Evolutionary conservation across 345 rosid species (phyloP).

Genomic region (Atalantia buxifolia): DNA sequence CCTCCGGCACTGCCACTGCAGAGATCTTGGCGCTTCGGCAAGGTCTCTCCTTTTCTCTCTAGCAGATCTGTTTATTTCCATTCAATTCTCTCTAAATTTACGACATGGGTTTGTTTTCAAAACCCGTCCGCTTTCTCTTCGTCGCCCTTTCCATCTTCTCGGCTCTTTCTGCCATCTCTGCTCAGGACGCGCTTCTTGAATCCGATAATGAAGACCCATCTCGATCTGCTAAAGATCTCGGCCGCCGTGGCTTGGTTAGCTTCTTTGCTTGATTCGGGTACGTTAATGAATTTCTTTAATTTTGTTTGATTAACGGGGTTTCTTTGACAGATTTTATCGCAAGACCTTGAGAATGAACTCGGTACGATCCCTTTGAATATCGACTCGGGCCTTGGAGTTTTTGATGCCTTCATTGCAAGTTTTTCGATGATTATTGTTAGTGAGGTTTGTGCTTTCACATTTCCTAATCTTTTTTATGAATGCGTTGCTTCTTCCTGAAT

Average conservation of each 20-base stretch:
- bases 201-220: constrained; percentile 47
- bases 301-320: neutral
- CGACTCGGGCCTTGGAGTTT: constrained; percentile 74
- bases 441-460: constrained; percentile 56
- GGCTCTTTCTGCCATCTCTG: neutral
- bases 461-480: neutral
- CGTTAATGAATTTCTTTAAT: too few species aligned
- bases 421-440: constrained; percentile 93
- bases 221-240: constrained; percentile 57
- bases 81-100: neutral
- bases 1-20: neutral
- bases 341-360: constrained; percentile 34
- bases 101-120: neutral
- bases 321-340: constrained; percentile 41
- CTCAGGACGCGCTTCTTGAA: constrained; percentile 44
- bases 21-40: neutral
- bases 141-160: neutral
- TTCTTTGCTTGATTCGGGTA: neutral
- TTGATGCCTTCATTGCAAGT: constrained; percentile 92
- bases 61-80: neutral
- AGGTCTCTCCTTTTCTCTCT: neutral
- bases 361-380: constrained; percentile 37
- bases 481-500: neutral
- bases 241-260: constrained; percentile 93
- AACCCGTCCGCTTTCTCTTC: neutral